Evolutionary conservation across 23 red algal species (phyloP), one percentile per base, ranked within the genome.

Genomic region (Gracilaria vermiculophylla): DNA sequence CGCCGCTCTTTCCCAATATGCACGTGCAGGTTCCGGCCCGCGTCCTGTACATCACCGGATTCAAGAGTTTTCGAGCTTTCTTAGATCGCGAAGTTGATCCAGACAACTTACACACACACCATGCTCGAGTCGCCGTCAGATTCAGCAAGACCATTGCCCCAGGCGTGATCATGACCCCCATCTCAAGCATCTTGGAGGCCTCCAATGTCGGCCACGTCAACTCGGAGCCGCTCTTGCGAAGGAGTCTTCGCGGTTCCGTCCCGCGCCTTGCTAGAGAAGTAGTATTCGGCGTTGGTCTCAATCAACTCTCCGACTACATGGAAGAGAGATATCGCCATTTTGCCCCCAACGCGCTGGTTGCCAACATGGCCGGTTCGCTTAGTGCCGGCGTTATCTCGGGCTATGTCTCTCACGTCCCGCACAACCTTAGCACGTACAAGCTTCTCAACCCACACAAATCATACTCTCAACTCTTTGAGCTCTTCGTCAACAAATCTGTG

Each of bases 21-120:
- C 92, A 94, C 60, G 92, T 94, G 6, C 92, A 94, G 62, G 92
- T 94, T 17, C 92, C 92, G 37, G 82, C 83, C 10, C 83, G 92
- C 17, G 84, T 94, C 12, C 19, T 71, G 20, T 94, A 94, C 71
- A 94, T 94, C 45, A 51, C 47, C 21, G 92, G 92, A 8, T 89
- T 94, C 40, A 94, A 94, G 64, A 76, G 75, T 2, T 57, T 94
- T 24, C 92, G 92, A 10, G 83, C 82, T 20, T 29, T 94, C 4
- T 39, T 94, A 16, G 83, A 94, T 39, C 74, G 82, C 0, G 48
- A 89, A 4, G 54, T 94, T 34, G 56, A 62, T 8, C 74, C 92
- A 17, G 83, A 94, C 21, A 8, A 29, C 9, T 74, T 14, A 23
- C 16, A 53, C 2, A 64, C 36, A 29, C 76, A 88, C 62, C 35